phyloP scores from a whole-genome alignment of 2,329 filamentous ascomycete genomes.

The Fusarium solani-melongenae region DNA sequence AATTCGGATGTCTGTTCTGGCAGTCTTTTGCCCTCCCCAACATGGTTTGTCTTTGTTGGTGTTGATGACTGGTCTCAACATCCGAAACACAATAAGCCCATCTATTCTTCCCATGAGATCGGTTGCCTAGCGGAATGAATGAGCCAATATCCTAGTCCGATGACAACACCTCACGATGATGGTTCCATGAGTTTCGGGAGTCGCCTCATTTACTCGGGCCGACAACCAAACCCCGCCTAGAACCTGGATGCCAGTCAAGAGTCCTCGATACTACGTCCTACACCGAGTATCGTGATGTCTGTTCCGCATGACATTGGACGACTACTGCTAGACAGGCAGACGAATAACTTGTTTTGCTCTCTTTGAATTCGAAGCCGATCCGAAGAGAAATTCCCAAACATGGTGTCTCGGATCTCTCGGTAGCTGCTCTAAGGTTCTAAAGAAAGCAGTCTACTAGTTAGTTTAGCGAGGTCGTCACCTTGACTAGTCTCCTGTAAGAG shows the following conservation, averaged over 20 bases:
- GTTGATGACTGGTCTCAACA: neutral
- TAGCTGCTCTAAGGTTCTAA: neutral
- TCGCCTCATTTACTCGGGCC: slow-evolving; percentile 8
- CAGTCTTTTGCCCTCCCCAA: neutral
- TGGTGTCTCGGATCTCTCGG: neutral
- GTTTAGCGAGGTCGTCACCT: neutral
- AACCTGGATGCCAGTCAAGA: neutral
- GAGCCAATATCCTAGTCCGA: neutral
- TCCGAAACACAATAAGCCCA: neutral
- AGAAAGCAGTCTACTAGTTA: neutral
- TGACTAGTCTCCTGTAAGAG: neutral
- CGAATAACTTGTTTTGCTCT: too few species aligned
- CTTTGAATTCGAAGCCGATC: neutral
- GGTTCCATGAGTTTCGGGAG: neutral
- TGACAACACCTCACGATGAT: neutral
- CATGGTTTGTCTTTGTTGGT: neutral
- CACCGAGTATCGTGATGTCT: neutral
- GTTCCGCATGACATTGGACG: neutral
- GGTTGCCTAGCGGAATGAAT: neutral
- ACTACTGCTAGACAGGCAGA: neutral
- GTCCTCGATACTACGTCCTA: neutral
- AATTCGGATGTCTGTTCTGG: neutral
- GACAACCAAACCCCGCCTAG: neutral
- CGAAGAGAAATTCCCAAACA: neutral
- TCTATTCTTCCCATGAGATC: neutral